A percentile compares a stretch with the other conserved stretches of the same genome.
Evolutionary conservation across 129 eudicot species (phyloP).

Genomic region (Rutidosis leptorrhynchoides): DNA sequence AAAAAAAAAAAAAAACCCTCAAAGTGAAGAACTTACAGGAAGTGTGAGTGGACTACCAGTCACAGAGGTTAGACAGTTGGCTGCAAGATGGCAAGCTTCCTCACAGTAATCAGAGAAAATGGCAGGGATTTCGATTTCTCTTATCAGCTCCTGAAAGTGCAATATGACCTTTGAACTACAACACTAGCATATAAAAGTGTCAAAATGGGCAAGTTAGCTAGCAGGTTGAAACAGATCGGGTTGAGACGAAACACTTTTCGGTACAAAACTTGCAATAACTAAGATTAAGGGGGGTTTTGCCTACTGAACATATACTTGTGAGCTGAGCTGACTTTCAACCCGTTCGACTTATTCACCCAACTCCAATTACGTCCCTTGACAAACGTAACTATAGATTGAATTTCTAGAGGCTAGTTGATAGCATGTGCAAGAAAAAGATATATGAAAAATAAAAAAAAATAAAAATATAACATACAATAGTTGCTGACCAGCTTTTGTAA

Average conservation of each 20-base stretch:
- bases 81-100: slow-evolving; percentile 87
- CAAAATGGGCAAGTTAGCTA: not conserved
- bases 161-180: slow-evolving; percentile 9
- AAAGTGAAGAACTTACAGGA: slow-evolving; percentile 42
- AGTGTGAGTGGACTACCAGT: slow-evolving; percentile 46
- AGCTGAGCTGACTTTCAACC: too few relatives aligned
- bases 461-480: slow-evolving; percentile 52
- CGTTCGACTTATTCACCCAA: too few relatives aligned
- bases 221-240: not conserved
- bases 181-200: not conserved
- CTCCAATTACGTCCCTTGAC: too few relatives aligned
- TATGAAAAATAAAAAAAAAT: not conserved
- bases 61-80: slow-evolving; percentile 47
- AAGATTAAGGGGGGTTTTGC: not conserved
- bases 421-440: not conserved
- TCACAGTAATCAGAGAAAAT: slow-evolving; percentile 91
- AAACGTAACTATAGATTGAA: not conserved
- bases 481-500: slow-evolving; percentile 80
- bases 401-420: not conserved
- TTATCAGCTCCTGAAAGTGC: slow-evolving; percentile 58
- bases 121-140: slow-evolving; percentile 59
- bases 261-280: not conserved
- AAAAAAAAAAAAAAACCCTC: not conserved
- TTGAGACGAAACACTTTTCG: not conserved
- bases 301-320: too few relatives aligned